Conservation (phyloP, 352 stramenopile species). For the Pythium oligandrum region DNA sequence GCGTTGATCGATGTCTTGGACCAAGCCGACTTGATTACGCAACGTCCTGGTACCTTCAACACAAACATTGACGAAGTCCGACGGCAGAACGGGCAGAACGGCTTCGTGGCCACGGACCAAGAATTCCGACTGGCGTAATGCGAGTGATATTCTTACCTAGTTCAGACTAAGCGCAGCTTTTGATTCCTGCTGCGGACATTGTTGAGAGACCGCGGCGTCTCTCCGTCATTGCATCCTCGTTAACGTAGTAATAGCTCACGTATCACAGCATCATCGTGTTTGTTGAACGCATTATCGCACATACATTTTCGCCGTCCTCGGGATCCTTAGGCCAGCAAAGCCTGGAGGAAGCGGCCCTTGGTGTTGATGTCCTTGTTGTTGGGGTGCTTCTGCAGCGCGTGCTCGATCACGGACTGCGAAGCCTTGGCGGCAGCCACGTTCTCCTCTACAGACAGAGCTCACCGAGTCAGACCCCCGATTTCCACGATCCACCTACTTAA, state of each 20-base stretch:
- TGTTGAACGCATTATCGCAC: no score
- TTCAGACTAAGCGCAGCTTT: no score
- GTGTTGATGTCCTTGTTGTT: constrained; percentile 59
- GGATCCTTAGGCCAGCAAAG: constrained; percentile 34
- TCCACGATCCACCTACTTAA: neutral
- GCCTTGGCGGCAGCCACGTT: constrained; percentile 50
- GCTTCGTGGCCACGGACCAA: constrained; percentile 15
- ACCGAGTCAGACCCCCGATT: neutral
- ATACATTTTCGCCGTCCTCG: no score
- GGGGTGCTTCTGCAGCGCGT: constrained; percentile 34
- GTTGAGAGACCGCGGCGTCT: no score
- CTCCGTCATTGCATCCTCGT: no score
- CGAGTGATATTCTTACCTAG: no score
- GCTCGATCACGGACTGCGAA: constrained; percentile 37
- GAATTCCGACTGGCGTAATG: constrained; percentile 20
- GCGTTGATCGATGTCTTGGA: constrained; percentile 79
- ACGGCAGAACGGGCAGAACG: constrained; percentile 5
- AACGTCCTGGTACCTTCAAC: constrained; percentile 50
- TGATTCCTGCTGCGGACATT: no score
- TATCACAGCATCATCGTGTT: no score
- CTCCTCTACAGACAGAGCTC: constrained; percentile 30
- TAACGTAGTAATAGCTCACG: no score
- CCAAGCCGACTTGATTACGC: constrained; percentile 63
- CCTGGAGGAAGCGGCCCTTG: constrained; percentile 58
- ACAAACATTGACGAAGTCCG: constrained; percentile 20